These are phyloP conservation scores for Martensiomyces pterosporus DNA, from an alignment of 192 early-diverging fungal genomes.

Conservation along the genomic window DNA sequence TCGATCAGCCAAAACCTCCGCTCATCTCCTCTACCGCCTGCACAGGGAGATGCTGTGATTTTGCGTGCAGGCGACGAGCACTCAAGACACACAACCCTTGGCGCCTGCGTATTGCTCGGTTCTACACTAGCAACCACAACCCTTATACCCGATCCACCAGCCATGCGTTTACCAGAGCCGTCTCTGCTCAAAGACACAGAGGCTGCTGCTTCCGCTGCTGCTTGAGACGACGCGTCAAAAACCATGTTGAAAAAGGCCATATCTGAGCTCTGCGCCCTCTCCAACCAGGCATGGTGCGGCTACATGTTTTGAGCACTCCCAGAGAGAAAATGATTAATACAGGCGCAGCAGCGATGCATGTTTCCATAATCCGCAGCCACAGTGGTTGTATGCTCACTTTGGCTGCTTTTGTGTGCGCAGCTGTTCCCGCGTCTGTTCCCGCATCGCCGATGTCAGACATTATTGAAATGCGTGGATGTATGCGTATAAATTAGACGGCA, in stretches of 20 bases:
- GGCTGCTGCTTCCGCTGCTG: conserved; percentile 3
- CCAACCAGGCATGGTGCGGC: conserved; percentile 6
- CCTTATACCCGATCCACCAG: conserved; percentile 7
- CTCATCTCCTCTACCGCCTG: conserved; percentile 1
- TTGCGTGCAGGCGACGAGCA: conserved; percentile 1
- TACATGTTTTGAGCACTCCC: no score
- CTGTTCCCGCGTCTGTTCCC: no score
- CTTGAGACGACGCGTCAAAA: conserved; percentile 11
- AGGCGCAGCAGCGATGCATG: no score
- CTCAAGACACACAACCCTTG: not conserved
- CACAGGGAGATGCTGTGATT: conserved; percentile 1
- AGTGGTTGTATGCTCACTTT: conserved; percentile 3
- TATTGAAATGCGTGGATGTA: no score
- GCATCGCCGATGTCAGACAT: no score
- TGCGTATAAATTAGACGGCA: no score
- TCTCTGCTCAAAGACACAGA: not conserved
- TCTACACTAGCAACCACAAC: no score
- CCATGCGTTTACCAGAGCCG: not conserved
- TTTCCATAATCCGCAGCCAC: no score
- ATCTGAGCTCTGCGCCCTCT: conserved; percentile 31
- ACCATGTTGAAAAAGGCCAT: conserved; percentile 33
- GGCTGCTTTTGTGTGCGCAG: no score
- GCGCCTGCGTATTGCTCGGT: not conserved
- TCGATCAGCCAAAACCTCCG: conserved; percentile 9
- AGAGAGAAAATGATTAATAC: no score